Percentiles rank a stretch among this genome's conserved stretches.
These are phyloP conservation scores for Pestalotiopsis sp. DNA, from an alignment of 2,329 filamentous ascomycete genomes.

Conservation along the genomic window DNA sequence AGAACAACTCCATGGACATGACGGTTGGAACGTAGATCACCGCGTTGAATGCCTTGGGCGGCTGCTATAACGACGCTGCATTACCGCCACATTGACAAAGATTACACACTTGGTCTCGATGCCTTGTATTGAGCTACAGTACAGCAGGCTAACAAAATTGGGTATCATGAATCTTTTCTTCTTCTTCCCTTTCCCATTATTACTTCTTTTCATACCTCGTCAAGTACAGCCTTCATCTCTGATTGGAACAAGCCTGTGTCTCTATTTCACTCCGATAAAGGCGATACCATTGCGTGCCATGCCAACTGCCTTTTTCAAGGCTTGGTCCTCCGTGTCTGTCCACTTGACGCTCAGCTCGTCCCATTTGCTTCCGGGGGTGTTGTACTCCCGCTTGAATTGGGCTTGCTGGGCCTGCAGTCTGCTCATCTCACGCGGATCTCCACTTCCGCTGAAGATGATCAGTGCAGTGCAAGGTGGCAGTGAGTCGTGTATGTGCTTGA, in stretches of 20 bases:
- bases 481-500: conserved; percentile 57
- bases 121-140: background rate
- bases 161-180: conserved; percentile 7
- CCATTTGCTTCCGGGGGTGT: conserved; percentile 65
- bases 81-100: too few relatives aligned
- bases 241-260: background rate
- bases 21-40: too few relatives aligned
- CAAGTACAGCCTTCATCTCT: background rate
- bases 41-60: too few relatives aligned
- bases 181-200: background rate
- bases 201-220: conserved; percentile 1
- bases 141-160: conserved; percentile 6
- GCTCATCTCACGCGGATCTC: conserved; percentile 69
- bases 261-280: conserved; percentile 65
- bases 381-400: conserved; percentile 66
- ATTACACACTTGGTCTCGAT: background rate
- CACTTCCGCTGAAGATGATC: conserved; percentile 67
- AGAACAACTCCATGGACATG: too few relatives aligned
- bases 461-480: conserved; percentile 68
- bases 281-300: conserved; percentile 64
- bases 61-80: too few relatives aligned
- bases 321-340: conserved; percentile 69
- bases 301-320: conserved; percentile 57
- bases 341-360: conserved; percentile 68
- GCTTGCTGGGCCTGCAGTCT: conserved; percentile 61